Evolutionary conservation across 495 filamentous ascomycete genomes (phyloP), one percentile per base, ranked within the genome.

Genomic region (Bacidia gigantensis): DNA sequence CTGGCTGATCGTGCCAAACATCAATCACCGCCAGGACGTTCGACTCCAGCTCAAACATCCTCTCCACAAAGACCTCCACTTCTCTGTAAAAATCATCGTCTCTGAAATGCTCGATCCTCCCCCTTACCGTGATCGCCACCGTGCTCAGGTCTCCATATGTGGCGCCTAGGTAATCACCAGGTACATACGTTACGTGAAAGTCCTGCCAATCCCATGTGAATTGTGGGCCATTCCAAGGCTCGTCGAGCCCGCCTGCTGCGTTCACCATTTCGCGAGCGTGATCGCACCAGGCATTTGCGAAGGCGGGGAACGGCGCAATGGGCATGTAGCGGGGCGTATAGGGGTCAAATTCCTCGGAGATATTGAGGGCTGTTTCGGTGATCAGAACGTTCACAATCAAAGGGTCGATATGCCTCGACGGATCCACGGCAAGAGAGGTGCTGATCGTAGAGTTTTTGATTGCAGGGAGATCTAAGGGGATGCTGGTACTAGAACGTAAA

Each of bases 1-100:
- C 83, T 1, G 77, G 62, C 48, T 73, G 79, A 2, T 79, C 75
- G 51, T 81, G 78, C n/a, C 68, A 58, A 20, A 83, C 66, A 0
- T 72, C 73, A 26, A 80, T 65, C 14, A 86, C 75, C 17, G 78
- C 74, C 46, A 70, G 29, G 7, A 35, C 29, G 29, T 7, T 14
- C 29, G 5, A 7, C 29, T 35, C 29, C 5, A 7, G 7, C 29
- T 14, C 5, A 35, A 35, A 35, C 29, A 35, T 35, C 29, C 29
- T 35, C 5, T 14, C 14, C 5, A 35, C 29, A 5, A 35, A 35
- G 14, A 35, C 29, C 29, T 35, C 29, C 5, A 35, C 14, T 14
- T 35, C 29, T 14, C 14, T 5, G 14, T 35, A 35, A 5, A 5
- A 7, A 35, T 14, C 29, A 5, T 35, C 7, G 14, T 35, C 29